Percentiles rank a stretch among this genome's conserved stretches.
phyloP scores from a whole-genome alignment of 2,329 filamentous ascomycete genomes.

The Alternaria sp. region DNA sequence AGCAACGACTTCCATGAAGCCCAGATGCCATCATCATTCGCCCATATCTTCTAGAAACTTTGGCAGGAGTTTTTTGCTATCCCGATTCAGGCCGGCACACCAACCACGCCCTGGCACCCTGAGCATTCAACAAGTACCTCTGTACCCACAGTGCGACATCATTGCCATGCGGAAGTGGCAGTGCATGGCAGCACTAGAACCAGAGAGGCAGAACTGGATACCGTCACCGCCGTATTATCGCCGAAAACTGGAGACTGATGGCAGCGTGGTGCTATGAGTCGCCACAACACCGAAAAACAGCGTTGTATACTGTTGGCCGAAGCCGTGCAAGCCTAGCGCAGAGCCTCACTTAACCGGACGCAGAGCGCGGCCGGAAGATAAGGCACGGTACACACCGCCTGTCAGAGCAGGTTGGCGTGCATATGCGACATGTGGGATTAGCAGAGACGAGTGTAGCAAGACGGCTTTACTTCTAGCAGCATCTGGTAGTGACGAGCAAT shows the following conservation, averaged over 20 bases:
- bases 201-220: slow-evolving; percentile 42
- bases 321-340: slow-evolving; percentile 24
- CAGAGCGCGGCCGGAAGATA: slow-evolving; percentile 37
- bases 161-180: slow-evolving; percentile 32
- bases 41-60: slow-evolving; percentile 28
- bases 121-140: slow-evolving; percentile 38
- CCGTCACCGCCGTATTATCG: slow-evolving; percentile 34
- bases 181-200: slow-evolving; percentile 32
- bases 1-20: slow-evolving; percentile 12
- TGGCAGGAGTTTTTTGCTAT: slow-evolving; percentile 25
- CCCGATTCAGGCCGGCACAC: slow-evolving; percentile 36
- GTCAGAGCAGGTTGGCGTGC: slow-evolving; percentile 15
- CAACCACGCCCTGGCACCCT: slow-evolving; percentile 16
- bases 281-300: slow-evolving; percentile 31
- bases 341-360: slow-evolving; percentile 32
- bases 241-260: slow-evolving; percentile 39
- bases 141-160: slow-evolving; percentile 43
- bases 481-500: slow-evolving; percentile 30
- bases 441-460: slow-evolving; percentile 21
- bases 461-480: slow-evolving; percentile 12
- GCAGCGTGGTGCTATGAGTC: slow-evolving; percentile 30
- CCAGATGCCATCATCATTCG: slow-evolving; percentile 36
- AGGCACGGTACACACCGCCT: slow-evolving; percentile 28
- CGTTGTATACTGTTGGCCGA: slow-evolving; percentile 30
- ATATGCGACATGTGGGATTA: slow-evolving; percentile 19